Evolutionary conservation across 1,284 basidiomycete species (phyloP).

Genomic region (Ceratobasidium sp.): DNA sequence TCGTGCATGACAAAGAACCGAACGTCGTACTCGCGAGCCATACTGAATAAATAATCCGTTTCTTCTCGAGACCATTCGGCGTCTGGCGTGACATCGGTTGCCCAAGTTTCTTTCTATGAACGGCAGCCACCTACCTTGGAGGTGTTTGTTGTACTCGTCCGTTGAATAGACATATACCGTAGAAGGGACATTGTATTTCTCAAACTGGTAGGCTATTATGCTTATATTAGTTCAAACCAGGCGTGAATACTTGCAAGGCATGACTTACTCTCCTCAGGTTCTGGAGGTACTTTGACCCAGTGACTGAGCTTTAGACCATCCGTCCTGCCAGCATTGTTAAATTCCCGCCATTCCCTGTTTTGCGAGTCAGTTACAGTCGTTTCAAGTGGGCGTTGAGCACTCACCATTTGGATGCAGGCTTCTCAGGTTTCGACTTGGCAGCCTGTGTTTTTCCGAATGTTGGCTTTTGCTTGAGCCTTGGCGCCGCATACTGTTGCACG

Average conservation of each 20-base stretch:
- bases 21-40: conserved; percentile 84
- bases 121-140: conserved; percentile 65
- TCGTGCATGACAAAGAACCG: conserved; percentile 92
- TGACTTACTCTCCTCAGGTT: conserved; percentile 61
- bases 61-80: conserved; percentile 91
- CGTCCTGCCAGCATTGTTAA: conserved; percentile 65
- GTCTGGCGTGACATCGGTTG: conserved; percentile 57
- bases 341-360: conserved; percentile 74
- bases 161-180: conserved; percentile 82
- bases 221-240: conserved; percentile 1
- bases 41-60: conserved; percentile 88
- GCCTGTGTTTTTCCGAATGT: conserved; percentile 57
- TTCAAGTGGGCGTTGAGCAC: conserved; percentile 48
- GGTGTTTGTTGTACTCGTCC: conserved; percentile 85
- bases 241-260: conserved; percentile 30
- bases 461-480: conserved; percentile 86
- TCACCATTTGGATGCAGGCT: conserved; percentile 47
- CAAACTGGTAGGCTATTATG: conserved; percentile 71
- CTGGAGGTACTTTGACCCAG: conserved; percentile 69
- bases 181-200: conserved; percentile 77
- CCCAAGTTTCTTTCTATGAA: background rate
- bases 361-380: conserved; percentile 46
- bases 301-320: conserved; percentile 68
- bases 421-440: conserved; percentile 33
- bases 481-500: conserved; percentile 60